Evolutionary conservation across 2,329 filamentous ascomycete species (phyloP).

Genomic region (Talaromyces sp.): DNA sequence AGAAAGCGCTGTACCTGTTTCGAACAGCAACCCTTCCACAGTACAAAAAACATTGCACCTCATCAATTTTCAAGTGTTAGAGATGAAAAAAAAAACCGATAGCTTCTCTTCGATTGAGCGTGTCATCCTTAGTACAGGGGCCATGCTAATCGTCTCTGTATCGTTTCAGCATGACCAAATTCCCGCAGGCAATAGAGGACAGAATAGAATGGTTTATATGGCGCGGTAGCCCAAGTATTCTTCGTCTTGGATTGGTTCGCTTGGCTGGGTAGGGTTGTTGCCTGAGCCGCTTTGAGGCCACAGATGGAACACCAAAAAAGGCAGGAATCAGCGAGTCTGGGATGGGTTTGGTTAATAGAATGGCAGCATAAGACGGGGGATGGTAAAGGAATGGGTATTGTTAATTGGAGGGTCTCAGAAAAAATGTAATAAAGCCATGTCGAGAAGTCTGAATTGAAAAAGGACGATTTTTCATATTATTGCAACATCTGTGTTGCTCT

Average conservation of each 20-base stretch:
- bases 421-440: no score
- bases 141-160: constrained; percentile 80
- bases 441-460: no score
- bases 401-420: no score
- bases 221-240: background rate
- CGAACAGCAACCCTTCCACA: background rate
- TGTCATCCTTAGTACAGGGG: constrained; percentile 91
- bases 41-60: background rate
- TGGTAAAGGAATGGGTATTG: no score
- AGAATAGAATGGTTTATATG: constrained; percentile 20
- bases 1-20: background rate
- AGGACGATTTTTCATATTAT: no score
- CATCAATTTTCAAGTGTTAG: no score
- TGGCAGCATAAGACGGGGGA: no score
- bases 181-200: constrained; percentile 34
- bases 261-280: background rate
- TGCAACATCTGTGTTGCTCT: no score
- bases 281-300: constrained; percentile 3
- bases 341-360: background rate
- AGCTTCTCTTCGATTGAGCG: constrained; percentile 76
- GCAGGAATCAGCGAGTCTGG: background rate
- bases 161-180: constrained; percentile 64
- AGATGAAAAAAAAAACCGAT: constrained; percentile 55
- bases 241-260: constrained; percentile 3
- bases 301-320: background rate